These are phyloP conservation scores for Dryas integrifolia DNA, from an alignment of 331 rosid species.

Conservation along the genomic window DNA sequence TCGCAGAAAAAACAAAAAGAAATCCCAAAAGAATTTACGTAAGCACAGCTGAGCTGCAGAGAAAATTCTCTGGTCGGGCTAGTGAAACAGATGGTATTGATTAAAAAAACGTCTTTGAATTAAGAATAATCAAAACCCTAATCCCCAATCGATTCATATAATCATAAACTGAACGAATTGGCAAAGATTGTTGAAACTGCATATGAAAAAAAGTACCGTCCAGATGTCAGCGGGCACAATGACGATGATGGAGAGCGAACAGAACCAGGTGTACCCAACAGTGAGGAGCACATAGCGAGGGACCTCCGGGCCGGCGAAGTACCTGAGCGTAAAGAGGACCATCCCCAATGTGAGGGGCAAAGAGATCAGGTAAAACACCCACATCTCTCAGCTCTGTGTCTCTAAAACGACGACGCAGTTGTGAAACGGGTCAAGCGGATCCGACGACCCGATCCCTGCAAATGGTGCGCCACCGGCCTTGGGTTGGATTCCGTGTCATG, in stretches of 20 bases:
- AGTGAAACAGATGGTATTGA: not conserved
- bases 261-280: conserved; percentile 92
- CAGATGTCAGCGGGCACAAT: conserved; percentile 98
- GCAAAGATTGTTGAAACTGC: not conserved
- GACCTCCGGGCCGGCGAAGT: conserved; percentile 76
- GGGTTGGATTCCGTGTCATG: conserved; percentile 14
- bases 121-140: not conserved
- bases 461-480: conserved; percentile 14
- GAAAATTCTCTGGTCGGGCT: not conserved
- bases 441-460: conserved; percentile 29
- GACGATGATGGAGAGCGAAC: conserved; percentile 84
- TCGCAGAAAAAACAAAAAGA: not conserved
- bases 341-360: conserved; percentile 75
- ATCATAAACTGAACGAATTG: not conserved
- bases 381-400: conserved; percentile 46
- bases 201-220: conserved; percentile 46
- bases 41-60: conserved; percentile 1
- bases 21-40: not conserved
- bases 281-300: conserved; percentile 87
- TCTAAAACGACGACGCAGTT: conserved; percentile 4
- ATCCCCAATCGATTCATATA: not conserved
- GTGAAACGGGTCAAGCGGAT: conserved; percentile 16
- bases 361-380: conserved; percentile 93
- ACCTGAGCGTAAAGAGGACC: conserved; percentile 67
- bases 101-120: not conserved